A percentile compares a stretch with the other conserved stretches of the same genome.
Conservation (phyloP, 2,329 filamentous ascomycete genomes). For the Monilinia vaccinii-corymbosi region DNA sequence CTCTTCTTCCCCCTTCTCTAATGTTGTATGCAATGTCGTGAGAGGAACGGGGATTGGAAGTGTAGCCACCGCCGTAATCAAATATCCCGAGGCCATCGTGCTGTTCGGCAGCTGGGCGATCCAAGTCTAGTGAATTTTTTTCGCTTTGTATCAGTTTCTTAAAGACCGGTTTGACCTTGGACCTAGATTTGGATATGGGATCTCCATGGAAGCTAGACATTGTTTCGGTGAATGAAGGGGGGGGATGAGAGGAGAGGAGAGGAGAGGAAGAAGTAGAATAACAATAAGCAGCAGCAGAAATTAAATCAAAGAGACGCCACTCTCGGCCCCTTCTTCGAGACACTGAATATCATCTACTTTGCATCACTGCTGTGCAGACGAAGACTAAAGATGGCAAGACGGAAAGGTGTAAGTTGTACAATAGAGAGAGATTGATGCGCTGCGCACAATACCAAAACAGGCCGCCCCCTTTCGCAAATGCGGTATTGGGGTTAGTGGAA, state of each 20-base stretch:
- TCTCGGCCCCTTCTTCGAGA: slow-evolving; percentile 4
- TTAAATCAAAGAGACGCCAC: background rate
- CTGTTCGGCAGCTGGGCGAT: slow-evolving; percentile 51
- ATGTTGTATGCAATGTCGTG: slow-evolving; percentile 23
- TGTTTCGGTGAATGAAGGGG: background rate
- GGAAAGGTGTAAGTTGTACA: slow-evolving; percentile 7
- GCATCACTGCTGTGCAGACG: slow-evolving; percentile 14
- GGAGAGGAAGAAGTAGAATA: background rate
- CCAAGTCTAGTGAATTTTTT: slow-evolving; percentile 54
- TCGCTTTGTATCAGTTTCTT: slow-evolving; percentile 46
- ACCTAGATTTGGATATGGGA: slow-evolving; percentile 20
- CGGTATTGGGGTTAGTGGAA: background rate
- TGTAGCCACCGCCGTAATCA: slow-evolving; percentile 23
- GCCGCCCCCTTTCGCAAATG: background rate
- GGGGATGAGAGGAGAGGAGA: background rate
- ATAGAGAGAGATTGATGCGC: slow-evolving; percentile 3
- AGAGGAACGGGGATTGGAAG: slow-evolving; percentile 16
- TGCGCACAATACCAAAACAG: background rate
- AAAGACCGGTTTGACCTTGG: slow-evolving; percentile 46
- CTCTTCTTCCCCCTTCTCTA: slow-evolving; percentile 18
- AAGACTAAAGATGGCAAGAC: too few species aligned
- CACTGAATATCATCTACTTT: slow-evolving; percentile 9
- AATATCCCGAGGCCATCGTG: slow-evolving; percentile 35
- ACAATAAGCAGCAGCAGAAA: background rate
- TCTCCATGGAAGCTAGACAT: slow-evolving; percentile 24